Evolutionary conservation across 1,284 basidiomycete species (phyloP).

Genomic region (Trichosporon sp.): DNA sequence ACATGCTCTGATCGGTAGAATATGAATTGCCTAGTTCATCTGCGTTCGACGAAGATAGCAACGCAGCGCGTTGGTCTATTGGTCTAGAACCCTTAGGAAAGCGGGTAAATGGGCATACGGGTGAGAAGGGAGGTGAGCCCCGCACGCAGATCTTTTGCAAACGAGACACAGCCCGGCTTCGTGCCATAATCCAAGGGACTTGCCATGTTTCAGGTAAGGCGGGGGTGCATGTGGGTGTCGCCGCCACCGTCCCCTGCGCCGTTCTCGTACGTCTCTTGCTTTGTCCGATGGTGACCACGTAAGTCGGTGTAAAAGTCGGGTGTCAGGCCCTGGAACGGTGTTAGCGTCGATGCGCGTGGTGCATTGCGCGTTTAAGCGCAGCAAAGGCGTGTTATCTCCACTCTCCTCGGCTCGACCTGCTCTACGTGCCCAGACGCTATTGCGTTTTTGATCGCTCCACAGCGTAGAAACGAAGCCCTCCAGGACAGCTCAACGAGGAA

Average conservation of each 20-base stretch:
- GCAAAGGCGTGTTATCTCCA: neutral
- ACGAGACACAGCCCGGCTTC: neutral
- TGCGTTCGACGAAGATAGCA: neutral
- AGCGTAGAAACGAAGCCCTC: neutral
- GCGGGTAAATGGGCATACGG: neutral
- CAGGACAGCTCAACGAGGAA: neutral
- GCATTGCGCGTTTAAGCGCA: neutral
- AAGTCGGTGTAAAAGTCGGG: constrained; percentile 68
- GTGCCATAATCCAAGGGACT: neutral
- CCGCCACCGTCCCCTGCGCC: constrained; percentile 25
- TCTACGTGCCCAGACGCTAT: too few species aligned
- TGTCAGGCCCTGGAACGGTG: constrained; percentile 56
- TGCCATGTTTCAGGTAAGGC: constrained; percentile 26
- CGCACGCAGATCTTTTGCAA: neutral
- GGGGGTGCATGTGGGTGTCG: constrained; percentile 40
- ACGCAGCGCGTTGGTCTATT: neutral
- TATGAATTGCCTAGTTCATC: neutral
- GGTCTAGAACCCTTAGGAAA: neutral
- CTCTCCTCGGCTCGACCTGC: neutral
- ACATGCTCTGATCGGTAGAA: neutral
- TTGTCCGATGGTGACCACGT: constrained; percentile 51
- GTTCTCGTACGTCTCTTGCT: constrained; percentile 10
- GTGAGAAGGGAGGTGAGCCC: neutral
- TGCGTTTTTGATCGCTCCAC: neutral
- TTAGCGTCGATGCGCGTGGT: neutral